Evolutionary conservation across 1,139 yeast species (phyloP), one percentile per base, ranked within the genome.

Genomic region (Spathaspora sp.): DNA sequence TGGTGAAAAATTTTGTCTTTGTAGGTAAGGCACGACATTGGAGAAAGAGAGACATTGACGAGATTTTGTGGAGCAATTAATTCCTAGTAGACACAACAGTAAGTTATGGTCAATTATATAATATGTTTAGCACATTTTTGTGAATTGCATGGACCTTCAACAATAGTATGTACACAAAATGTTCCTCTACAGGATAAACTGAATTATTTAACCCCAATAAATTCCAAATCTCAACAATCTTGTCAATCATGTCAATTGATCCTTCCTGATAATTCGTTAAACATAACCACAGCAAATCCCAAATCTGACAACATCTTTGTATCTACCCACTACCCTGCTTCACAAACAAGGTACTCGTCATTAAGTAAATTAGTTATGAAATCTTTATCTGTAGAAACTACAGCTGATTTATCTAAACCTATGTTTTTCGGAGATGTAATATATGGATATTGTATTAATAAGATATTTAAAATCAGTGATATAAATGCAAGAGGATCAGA

Each of bases 121-220:
- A 69, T 86, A 16, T 78, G 89, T 40, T 62, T 88, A 48, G 86
- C 90, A 0, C 96, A 88, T 58, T 89, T 88, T 61, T 89, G 96
- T 64, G 96, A 89, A 64, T 74, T 84, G 27, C 96, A 89, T 60
- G 96, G 96, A 0, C 96, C 96, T 0, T 75, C 85, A 15, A 77
- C 84, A 41, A 74, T 89, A n/a, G 65, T 85, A 57, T 87, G 91
- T 56, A 86, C 95, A 0, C 93, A 86, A 57, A 55, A 45, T 17
- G 50, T 49, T 20, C 39, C 54, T 0, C 42, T 47, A 15, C 50
- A 52, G 26, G 38, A 52, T 2, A 46, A 51, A 15, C 41, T 48
- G 3, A 48, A 53, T 2, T 54, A 55, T 31, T 42, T 59, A 15
- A 50, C 67, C 53, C 51, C 65, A 48, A 40, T 64, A 43, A 51